Percentiles rank a stretch among this genome's conserved stretches.
Conservation (phyloP, 257 asterid species). For the Solanum peruvianum region DNA sequence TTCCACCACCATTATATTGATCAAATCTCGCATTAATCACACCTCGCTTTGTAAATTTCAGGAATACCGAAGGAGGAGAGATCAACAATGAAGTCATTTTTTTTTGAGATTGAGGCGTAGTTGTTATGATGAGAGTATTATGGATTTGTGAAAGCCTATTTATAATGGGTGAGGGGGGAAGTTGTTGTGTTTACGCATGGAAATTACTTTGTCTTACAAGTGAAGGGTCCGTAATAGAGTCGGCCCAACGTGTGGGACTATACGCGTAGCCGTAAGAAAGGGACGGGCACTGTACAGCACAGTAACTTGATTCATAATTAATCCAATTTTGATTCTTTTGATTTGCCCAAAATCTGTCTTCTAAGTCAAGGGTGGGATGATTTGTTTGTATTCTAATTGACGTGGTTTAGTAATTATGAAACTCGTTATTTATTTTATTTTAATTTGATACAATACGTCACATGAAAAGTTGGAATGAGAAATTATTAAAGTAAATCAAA, state of each 20-base stretch:
- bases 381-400: too few relatives aligned
- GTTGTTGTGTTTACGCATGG: background rate
- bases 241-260: background rate
- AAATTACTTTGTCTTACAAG: background rate
- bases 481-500: too few relatives aligned
- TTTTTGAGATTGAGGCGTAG: background rate
- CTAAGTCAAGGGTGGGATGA: background rate
- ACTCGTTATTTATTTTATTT: too few relatives aligned
- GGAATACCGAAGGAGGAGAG: background rate
- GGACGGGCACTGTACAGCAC: background rate
- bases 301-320: background rate
- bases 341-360: background rate
- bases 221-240: background rate
- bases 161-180: background rate
- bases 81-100: background rate
- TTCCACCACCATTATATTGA: background rate
- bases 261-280: background rate
- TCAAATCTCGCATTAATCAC: slow-evolving; percentile 10
- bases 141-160: background rate
- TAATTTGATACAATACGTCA: too few relatives aligned
- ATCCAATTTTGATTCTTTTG: background rate
- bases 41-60: background rate
- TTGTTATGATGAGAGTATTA: background rate
- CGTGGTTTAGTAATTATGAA: background rate
- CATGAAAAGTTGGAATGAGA: background rate